Evolutionary conservation across 495 filamentous ascomycete species (phyloP).

Genomic region (Daldinia childiae): DNA sequence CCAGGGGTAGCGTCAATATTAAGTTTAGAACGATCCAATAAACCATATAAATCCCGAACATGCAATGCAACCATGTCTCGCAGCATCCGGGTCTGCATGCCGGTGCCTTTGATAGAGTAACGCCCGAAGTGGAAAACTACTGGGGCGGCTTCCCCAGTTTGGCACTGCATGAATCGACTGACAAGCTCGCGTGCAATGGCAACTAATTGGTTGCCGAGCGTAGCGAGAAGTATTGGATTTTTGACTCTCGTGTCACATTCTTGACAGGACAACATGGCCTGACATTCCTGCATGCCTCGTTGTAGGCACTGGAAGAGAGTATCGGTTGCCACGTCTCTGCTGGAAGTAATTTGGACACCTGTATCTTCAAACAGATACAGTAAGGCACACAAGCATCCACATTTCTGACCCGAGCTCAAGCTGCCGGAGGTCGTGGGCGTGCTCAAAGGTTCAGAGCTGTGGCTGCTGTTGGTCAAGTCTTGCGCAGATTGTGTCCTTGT

Average conservation of each 20-base stretch:
- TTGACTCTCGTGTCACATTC: neutral
- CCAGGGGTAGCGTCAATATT: neutral
- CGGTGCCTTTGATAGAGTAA: neutral
- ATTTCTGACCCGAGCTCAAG: neutral
- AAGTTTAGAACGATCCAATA: neutral
- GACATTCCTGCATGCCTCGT: neutral
- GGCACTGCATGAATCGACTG: neutral
- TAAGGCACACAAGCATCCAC: neutral
- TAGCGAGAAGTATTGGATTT: neutral
- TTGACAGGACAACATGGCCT: neutral
- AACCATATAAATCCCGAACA: neutral
- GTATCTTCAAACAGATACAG: neutral
- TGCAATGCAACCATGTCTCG: conserved; percentile 1
- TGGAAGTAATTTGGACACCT: neutral
- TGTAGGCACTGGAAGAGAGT: neutral
- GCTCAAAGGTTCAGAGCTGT: neutral
- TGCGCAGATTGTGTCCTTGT: neutral
- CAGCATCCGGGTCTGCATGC: neutral
- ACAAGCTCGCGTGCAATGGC: neutral
- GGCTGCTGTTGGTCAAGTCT: neutral
- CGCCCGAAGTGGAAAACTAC: neutral
- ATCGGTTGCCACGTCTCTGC: neutral
- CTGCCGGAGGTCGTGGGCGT: neutral
- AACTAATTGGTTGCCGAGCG: neutral
- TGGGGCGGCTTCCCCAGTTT: neutral